These are phyloP conservation scores for Catenaria anguillulae DNA, from an alignment of 371 early-diverging fungal species.

Conservation along the genomic window DNA sequence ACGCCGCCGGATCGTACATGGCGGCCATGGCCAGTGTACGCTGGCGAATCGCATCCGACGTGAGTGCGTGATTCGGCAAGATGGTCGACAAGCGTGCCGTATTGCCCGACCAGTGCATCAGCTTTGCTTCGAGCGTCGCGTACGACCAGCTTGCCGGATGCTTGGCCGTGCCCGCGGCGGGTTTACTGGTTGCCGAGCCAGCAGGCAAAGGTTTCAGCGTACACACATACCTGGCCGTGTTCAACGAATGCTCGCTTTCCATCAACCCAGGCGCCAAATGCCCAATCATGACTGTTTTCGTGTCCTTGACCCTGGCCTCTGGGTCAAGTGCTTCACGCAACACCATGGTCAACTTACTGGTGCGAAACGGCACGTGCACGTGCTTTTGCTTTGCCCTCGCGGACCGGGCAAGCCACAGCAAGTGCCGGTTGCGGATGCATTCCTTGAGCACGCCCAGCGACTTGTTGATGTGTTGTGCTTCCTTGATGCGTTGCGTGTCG, in stretches of 20 bases:
- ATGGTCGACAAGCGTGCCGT: neutral
- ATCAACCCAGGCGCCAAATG: slow-evolving; percentile 15
- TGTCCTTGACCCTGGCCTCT: slow-evolving; percentile 10
- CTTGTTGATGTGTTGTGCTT: slow-evolving; percentile 26
- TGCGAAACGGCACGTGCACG: slow-evolving; percentile 18
- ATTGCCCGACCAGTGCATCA: neutral
- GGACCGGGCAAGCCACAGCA: too few relatives aligned
- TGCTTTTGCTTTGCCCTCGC: neutral
- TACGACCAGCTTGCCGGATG: too few relatives aligned
- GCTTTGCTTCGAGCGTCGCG: too few relatives aligned
- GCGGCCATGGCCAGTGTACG: neutral
- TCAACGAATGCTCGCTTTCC: neutral
- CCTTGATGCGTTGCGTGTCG: slow-evolving; percentile 20
- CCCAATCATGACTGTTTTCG: slow-evolving; percentile 24
- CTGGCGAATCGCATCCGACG: neutral
- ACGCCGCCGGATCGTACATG: neutral
- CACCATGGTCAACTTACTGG: slow-evolving; percentile 21
- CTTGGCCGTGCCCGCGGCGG: too few relatives aligned
- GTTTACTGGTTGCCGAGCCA: too few relatives aligned
- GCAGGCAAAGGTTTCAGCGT: neutral
- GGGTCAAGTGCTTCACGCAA: slow-evolving; percentile 27
- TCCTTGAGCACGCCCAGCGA: slow-evolving; percentile 26
- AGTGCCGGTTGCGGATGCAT: slow-evolving; percentile 16
- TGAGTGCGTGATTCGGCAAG: neutral
- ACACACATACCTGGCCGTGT: neutral